Conservation (phyloP, 495 filamentous ascomycete genomes). For the Massariosphaeria phaeospora region DNA sequence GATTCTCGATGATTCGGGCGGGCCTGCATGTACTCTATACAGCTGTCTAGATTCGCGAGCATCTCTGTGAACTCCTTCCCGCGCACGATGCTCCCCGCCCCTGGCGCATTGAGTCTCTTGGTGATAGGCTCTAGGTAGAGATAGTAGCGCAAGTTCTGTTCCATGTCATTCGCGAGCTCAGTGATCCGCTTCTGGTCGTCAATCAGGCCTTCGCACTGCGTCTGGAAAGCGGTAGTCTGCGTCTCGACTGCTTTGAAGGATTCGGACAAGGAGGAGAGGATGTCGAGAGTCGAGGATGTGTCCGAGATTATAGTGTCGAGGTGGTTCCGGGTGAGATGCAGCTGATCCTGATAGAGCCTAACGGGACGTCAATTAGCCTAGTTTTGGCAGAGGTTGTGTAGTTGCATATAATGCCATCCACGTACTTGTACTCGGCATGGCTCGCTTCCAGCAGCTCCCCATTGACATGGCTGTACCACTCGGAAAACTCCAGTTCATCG, state of each 20-base stretch:
- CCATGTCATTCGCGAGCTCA: slow-evolving; percentile 71
- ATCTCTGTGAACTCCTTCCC: slow-evolving; percentile 80
- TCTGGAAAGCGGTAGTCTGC: slow-evolving; percentile 86
- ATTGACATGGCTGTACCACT: slow-evolving; percentile 60
- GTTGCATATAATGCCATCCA: no score
- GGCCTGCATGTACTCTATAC: slow-evolving; percentile 80
- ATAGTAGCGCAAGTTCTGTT: slow-evolving; percentile 84
- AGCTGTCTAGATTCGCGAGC: slow-evolving; percentile 75
- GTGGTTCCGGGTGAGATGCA: slow-evolving; percentile 72
- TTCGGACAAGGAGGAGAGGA: slow-evolving; percentile 69
- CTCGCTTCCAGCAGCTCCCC: slow-evolving; percentile 69
- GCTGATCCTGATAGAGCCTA: slow-evolving; percentile 72
- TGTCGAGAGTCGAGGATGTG: slow-evolving; percentile 64
- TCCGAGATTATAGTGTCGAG: slow-evolving; percentile 73
- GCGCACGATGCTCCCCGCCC: slow-evolving; percentile 75
- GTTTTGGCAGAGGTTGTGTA: no score
- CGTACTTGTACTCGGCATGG: slow-evolving; percentile 80
- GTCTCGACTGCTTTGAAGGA: slow-evolving; percentile 81
- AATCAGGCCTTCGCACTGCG: slow-evolving; percentile 81
- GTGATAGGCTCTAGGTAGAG: slow-evolving; percentile 87
- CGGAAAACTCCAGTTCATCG: slow-evolving; percentile 56
- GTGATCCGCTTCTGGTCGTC: slow-evolving; percentile 71
- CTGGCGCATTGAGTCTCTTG: slow-evolving; percentile 82
- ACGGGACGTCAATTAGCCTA: background rate
- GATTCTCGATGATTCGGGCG: slow-evolving; percentile 82